Evolutionary conservation across 805 yeast species (phyloP).

Genomic region (Cyberlindnera nakhonratchasimensis): DNA sequence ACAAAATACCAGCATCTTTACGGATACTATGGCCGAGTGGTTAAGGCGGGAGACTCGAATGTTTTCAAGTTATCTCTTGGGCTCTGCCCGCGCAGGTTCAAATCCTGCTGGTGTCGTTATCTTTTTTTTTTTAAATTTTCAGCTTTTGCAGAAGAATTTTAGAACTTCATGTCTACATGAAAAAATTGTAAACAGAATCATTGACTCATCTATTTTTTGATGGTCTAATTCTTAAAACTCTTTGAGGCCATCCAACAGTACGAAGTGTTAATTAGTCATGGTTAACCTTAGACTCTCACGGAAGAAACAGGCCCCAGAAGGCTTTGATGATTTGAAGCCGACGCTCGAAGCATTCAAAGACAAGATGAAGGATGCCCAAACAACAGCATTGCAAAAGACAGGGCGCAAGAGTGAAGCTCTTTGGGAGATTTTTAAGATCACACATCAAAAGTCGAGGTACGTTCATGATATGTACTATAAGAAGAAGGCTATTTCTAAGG

Average conservation of each 20-base stretch:
- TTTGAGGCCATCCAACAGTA: too few relatives aligned
- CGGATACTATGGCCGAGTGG: constrained; percentile 46
- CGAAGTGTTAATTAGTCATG: constrained; percentile 40
- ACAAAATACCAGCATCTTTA: too few relatives aligned
- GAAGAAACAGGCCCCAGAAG: constrained; percentile 62
- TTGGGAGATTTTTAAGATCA: constrained; percentile 69
- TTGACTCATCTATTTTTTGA: not conserved
- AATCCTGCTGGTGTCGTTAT: constrained; percentile 43
- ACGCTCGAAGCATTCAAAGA: constrained; percentile 57
- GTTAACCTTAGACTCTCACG: constrained; percentile 42
- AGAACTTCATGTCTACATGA: not conserved
- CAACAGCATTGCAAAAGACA: constrained; percentile 36
- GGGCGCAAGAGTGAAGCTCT: constrained; percentile 50
- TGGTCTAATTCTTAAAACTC: too few relatives aligned
- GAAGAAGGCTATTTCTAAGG: constrained; percentile 60
- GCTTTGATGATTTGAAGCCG: constrained; percentile 64
- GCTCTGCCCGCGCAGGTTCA: constrained; percentile 48
- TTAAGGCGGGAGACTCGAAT: constrained; percentile 47
- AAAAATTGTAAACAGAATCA: not conserved
- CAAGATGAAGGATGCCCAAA: constrained; percentile 53
- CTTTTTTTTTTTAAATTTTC: constrained; percentile 20
- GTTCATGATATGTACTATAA: constrained; percentile 71
- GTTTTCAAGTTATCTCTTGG: constrained; percentile 36
- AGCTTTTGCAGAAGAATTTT: constrained; percentile 4
- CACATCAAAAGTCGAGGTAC: constrained; percentile 74